Conservation (phyloP, 176 grass and related monocot species). For the Oryza rufipogon region DNA sequence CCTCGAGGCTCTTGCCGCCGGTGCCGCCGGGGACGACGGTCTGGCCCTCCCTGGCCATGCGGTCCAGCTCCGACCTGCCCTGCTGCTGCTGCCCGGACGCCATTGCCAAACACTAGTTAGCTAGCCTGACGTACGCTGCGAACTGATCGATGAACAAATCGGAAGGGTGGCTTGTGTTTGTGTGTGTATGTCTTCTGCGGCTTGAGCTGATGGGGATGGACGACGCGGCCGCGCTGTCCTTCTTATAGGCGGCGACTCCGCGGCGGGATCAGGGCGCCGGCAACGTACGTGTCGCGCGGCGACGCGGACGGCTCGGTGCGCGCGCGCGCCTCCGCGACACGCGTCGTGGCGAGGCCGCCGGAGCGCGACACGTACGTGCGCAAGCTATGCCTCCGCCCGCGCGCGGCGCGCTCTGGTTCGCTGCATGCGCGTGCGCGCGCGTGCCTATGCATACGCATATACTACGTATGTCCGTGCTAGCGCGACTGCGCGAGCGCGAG, state of each 20-base stretch:
- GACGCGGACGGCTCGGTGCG: conserved; percentile 31
- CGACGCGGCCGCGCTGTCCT: not conserved
- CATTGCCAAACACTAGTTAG: conserved; percentile 21
- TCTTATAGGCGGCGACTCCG: conserved; percentile 22
- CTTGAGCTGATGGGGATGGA: not conserved
- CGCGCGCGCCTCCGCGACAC: not conserved
- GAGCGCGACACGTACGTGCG: conserved; percentile 29
- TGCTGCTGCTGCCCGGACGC: conserved; percentile 55
- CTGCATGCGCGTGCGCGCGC: too few species aligned
- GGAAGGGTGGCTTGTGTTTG: not conserved
- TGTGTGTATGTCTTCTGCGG: not conserved
- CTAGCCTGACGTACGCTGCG: too few species aligned
- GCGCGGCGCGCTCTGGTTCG: not conserved
- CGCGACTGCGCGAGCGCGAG: too few species aligned
- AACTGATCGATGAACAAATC: too few species aligned
- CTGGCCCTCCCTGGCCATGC: conserved; percentile 55
- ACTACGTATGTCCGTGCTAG: too few species aligned
- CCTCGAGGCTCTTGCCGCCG: conserved; percentile 61
- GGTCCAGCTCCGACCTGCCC: conserved; percentile 58
- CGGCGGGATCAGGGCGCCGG: not conserved
- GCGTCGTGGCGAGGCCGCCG: not conserved
- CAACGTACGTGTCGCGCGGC: conserved; percentile 23
- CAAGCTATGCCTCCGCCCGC: not conserved
- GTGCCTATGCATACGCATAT: too few species aligned
- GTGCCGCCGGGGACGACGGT: conserved; percentile 72